Base-by-base conservation (phyloP, 495 filamentous ascomycete species). In the Platismatia glauca region DNA sequence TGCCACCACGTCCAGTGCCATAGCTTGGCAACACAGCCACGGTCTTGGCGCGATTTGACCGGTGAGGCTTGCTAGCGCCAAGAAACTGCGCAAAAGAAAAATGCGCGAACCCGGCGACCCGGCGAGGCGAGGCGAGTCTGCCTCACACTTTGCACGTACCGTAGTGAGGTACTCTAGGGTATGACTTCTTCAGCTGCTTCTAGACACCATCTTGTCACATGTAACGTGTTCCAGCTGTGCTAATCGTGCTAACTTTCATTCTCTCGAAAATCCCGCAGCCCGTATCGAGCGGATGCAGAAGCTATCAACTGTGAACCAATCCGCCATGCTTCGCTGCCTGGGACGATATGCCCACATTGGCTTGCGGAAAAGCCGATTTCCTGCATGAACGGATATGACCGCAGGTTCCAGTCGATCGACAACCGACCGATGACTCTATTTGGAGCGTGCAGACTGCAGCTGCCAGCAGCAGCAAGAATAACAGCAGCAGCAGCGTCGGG, bases 11-110 rank as follows among this genome's bases (percentile, higher is more conserved):
- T n/a, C n/a, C n/a, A n/a, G n/a, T n/a, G n/a, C n/a, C n/a, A n/a
- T n/a, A n/a, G n/a, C n/a, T n/a, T n/a, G n/a, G n/a, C n/a, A n/a
- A 31, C 50, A 53, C 50, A 53, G 50, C 50, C 50, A 53, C 50
- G 50, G 50, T 16, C 50, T 53, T 53, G 27, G 27, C 50, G 50
- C 50, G 27, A 53, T 53, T 53, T n/a, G 7, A 2, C 27, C 50
- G 27, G 29, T 53, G 27, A 53, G 6, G 15, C 29, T 31, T 33
- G 16, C 48, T 31, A 33, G 50, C 50, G 27, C 15, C 15, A 31
- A 35, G 18, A 31, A 33, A n/a, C 50, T 33, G 50, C 50, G 24
- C 48, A 29, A 52, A 3, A 52, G 33, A 31, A 7, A 50, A 50
- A 27, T 4, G 6, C 0, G 20, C 6, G n/a, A 50, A 27, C 15